Base-by-base conservation (phyloP, 345 rosid genomes). In the Camelina hispida region DNA sequence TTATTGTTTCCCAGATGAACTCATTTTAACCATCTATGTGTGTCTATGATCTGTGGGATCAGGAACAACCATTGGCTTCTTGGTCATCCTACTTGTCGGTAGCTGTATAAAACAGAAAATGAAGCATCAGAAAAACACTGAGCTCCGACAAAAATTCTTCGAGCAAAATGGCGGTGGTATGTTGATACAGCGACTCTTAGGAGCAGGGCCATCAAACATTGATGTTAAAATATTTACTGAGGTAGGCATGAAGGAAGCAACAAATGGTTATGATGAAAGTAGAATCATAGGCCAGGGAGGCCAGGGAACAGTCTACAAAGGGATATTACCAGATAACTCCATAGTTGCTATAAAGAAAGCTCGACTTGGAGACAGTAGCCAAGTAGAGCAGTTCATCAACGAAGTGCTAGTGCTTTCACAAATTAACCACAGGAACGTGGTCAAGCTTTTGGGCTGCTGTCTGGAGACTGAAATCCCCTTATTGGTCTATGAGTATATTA, bases 391-490 rank as follows among this genome's bases (percentile, higher is more conserved):
- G 58, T 81, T 81, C 64, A 71, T 78, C 60, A 70, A 78, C 7
- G 86, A 87, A 55, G 76, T 87, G 18, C 22, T 68, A 0, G 83
- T 87, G 3, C 81, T 87, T 3, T 81, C 83, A 1, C 82, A 82
- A 63, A 83, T 86, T 60, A 82, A 86, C 53, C 87, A 81, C 5
- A 71, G 79, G 48, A 79, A 86, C 6, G 83, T 81, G 28, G 87
- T 84, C 18, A 82, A 69, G 23, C 78, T 77, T 14, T 15, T 77
- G n/a, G 84, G 84, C 0, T 77, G 80, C 0, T 76, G 75, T 35
- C 43, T 76, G 7, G 80, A 76, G 71, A 76, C 80, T 8, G 76
- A 81, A 73, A 62, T 78, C 23, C 81, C 79, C 15, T 66, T 78
- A 22, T 20, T 78, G 37, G 71, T 81, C 9, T 81, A 78, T 44